phyloP scores from a whole-genome alignment of 192 early-diverging fungal species.

The Dispira parvispora region DNA sequence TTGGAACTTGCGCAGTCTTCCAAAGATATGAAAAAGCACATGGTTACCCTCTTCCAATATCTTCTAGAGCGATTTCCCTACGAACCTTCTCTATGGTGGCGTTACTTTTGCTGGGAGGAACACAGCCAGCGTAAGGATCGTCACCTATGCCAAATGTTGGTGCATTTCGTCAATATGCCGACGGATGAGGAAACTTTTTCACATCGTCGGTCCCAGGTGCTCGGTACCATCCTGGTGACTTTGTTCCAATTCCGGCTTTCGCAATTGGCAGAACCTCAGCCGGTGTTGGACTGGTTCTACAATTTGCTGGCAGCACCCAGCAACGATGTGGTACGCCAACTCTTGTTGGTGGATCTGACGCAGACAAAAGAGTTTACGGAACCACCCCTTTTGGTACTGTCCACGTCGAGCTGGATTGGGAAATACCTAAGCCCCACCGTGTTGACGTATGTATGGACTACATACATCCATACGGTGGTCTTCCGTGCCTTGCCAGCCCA shows the following conservation, averaged over 20 bases:
- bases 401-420: not conserved
- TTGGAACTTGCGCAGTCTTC: not conserved
- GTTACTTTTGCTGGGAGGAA: not conserved
- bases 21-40: not conserved
- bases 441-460: too few relatives aligned
- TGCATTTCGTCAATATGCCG: not conserved
- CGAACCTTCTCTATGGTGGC: constrained; percentile 6
- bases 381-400: not conserved
- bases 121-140: not conserved
- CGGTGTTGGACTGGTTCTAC: not conserved
- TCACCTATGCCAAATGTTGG: not conserved
- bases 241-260: not conserved
- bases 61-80: not conserved
- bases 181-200: not conserved
- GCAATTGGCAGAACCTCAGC: not conserved
- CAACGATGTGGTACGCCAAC: not conserved
- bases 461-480: too few relatives aligned
- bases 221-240: not conserved
- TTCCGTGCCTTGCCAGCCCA: too few relatives aligned
- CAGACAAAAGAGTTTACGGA: not conserved
- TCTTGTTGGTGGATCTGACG: not conserved
- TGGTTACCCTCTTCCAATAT: not conserved
- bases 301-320: not conserved
- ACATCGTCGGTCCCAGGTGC: too few relatives aligned
- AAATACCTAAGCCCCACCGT: too few relatives aligned